Conservation (phyloP, 2,329 filamentous ascomycete species). For the Stenocarpella maydis region DNA sequence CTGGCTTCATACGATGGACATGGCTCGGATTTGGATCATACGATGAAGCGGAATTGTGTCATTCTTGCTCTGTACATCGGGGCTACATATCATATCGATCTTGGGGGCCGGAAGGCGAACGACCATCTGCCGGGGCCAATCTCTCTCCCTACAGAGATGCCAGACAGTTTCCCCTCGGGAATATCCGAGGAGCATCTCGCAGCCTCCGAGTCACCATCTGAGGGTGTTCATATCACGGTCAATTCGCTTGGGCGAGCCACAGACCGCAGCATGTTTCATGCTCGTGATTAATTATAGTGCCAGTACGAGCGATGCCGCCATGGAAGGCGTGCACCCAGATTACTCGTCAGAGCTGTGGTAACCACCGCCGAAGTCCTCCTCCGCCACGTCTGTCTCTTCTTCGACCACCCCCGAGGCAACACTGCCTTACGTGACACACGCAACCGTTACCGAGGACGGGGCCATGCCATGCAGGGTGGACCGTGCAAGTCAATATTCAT, state of each 20-base stretch:
- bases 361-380: not conserved
- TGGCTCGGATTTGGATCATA: not conserved
- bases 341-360: not conserved
- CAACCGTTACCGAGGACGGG: not conserved
- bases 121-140: rapidly evolving
- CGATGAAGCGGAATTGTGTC: not conserved
- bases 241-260: not conserved
- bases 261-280: not conserved
- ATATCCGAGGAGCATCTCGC: not conserved
- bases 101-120: too few relatives aligned
- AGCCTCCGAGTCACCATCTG: not conserved
- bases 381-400: not conserved
- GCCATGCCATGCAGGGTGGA: not conserved
- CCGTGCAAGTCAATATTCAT: not conserved
- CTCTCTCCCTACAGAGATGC: not conserved
- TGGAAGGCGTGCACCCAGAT: not conserved
- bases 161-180: not conserved
- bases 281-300: not conserved
- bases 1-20: not conserved
- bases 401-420: too few relatives aligned
- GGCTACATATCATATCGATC: rapidly evolving
- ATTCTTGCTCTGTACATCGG: not conserved
- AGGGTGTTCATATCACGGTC: not conserved
- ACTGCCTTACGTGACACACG: not conserved
- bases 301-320: not conserved